Conservation (phyloP, 2,329 filamentous ascomycete genomes). For the Furcasterigmium sp. region DNA sequence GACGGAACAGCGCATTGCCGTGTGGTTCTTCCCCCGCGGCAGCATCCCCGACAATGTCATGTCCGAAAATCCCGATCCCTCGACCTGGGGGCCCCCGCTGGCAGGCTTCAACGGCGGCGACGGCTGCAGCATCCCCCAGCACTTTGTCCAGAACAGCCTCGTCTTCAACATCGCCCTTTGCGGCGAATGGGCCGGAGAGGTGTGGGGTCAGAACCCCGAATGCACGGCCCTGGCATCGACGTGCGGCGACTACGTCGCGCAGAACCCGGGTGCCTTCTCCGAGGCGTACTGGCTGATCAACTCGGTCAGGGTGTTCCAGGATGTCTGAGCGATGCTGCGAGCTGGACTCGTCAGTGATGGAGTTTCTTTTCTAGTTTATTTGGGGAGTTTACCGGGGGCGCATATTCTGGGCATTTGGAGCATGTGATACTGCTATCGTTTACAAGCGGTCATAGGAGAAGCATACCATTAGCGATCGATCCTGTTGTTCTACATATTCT, state of each 20-base stretch:
- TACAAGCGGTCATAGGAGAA: too few species aligned
- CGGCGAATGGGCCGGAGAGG: constrained; percentile 76
- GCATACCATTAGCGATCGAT: too few species aligned
- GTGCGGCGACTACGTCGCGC: constrained; percentile 67
- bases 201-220: constrained; percentile 53
- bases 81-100: constrained; percentile 61
- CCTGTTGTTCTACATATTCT: too few species aligned
- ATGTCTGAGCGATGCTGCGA: neutral
- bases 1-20: constrained; percentile 63
- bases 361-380: neutral
- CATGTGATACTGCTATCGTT: too few species aligned
- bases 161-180: constrained; percentile 83
- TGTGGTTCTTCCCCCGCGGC: constrained; percentile 76
- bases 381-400: neutral
- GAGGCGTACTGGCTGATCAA: constrained; percentile 77
- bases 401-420: neutral
- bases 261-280: constrained; percentile 64
- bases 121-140: constrained; percentile 63
- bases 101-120: constrained; percentile 63
- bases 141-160: constrained; percentile 70
- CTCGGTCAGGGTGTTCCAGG: constrained; percentile 61
- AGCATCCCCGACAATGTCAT: constrained; percentile 60
- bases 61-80: constrained; percentile 56
- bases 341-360: neutral
- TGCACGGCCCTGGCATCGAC: constrained; percentile 57